These are phyloP conservation scores for Colletotrichum tofieldiae DNA, from an alignment of 2,329 filamentous ascomycete genomes.

Conservation along the genomic window DNA sequence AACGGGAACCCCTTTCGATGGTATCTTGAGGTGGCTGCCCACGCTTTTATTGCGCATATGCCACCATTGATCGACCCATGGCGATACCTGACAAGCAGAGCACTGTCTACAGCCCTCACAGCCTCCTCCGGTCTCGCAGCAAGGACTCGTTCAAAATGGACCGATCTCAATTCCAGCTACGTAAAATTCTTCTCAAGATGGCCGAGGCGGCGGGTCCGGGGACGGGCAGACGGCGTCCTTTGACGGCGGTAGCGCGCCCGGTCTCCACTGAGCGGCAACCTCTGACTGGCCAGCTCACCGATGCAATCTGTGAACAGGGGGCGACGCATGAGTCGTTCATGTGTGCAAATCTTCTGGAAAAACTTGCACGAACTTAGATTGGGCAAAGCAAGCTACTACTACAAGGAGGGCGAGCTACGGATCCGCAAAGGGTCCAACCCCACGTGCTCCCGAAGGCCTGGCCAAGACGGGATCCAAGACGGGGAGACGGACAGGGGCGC, in stretches of 20 bases:
- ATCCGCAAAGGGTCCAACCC: conserved; percentile 2
- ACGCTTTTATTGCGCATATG: neutral
- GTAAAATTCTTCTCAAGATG: conserved; percentile 26
- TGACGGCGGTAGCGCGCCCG: conserved; percentile 19
- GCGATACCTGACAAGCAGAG: neutral
- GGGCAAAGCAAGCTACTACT: neutral
- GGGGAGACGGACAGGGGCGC: neutral
- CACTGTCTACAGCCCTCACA: neutral
- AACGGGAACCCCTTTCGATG: too few species aligned
- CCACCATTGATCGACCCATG: neutral
- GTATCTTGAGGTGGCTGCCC: neutral
- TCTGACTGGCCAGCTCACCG: conserved; percentile 6
- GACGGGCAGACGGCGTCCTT: conserved; percentile 1
- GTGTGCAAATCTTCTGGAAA: conserved; percentile 8
- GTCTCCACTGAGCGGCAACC: neutral
- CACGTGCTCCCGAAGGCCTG: conserved; percentile 1
- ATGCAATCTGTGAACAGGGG: neutral
- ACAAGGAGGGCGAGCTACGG: neutral
- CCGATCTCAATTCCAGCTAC: conserved; percentile 27
- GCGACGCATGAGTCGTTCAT: conserved; percentile 33
- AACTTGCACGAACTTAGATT: neutral
- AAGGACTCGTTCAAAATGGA: conserved; percentile 1
- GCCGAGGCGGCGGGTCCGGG: conserved; percentile 33
- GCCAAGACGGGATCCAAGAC: conserved; percentile 12
- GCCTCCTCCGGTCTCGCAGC: conserved; percentile 33